Percentiles rank a stretch among this genome's conserved stretches.
Conservation (phyloP, 2,329 filamentous ascomycete species). For the Trichoderma atroviride region DNA sequence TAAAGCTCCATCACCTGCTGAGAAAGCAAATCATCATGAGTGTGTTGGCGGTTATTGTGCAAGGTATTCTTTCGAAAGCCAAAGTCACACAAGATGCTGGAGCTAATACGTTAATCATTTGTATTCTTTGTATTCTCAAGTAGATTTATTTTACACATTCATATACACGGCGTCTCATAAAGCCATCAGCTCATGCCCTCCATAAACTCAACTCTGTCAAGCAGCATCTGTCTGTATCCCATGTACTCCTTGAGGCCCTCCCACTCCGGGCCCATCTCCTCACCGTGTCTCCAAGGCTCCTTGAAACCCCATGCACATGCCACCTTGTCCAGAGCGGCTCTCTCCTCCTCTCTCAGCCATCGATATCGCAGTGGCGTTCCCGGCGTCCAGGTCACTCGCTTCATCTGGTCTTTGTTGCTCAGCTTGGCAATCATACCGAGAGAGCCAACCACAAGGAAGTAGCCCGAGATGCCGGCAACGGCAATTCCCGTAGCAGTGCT, state of each 20-base stretch:
- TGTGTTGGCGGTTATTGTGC: background rate
- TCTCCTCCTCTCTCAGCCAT: conserved; percentile 88
- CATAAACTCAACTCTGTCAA: conserved; percentile 89
- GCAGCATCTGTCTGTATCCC: conserved; percentile 80
- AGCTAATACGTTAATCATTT: background rate
- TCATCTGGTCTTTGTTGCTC: conserved; percentile 93
- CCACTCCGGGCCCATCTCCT: conserved; percentile 92
- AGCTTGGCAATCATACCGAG: conserved; percentile 83
- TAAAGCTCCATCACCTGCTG: background rate
- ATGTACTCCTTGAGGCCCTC: conserved; percentile 82
- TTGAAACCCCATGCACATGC: conserved; percentile 91
- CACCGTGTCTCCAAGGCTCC: conserved; percentile 75
- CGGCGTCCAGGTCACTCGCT: conserved; percentile 84
- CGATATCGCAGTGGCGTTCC: conserved; percentile 79
- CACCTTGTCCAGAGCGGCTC: conserved; percentile 82
- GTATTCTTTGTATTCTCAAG: background rate
- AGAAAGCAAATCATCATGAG: background rate
- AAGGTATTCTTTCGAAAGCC: background rate
- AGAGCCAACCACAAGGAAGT: conserved; percentile 77
- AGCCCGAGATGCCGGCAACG: conserved; percentile 80
- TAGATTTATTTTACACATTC: background rate
- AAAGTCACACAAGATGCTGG: background rate
- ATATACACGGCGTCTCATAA: background rate
- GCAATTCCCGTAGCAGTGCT: conserved; percentile 74
- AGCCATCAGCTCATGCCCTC: conserved; percentile 70